These are phyloP conservation scores for Oleoguttula mirabilis DNA, from an alignment of 495 filamentous ascomycete genomes.

Conservation along the genomic window DNA sequence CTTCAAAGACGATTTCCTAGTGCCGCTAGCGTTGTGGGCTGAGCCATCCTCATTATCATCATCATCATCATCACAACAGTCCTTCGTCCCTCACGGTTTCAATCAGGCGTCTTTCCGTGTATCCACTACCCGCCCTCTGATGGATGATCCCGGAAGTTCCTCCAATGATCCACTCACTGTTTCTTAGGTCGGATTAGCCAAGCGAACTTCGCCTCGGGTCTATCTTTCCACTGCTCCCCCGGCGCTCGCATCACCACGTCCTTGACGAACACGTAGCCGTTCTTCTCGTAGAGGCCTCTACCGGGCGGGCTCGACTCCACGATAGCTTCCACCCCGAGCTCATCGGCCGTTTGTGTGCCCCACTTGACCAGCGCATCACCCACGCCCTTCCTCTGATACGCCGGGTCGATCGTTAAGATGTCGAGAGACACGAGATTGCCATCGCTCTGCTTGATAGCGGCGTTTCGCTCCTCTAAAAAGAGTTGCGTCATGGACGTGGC, in stretches of 20 bases:
- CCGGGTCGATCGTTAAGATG: constrained; percentile 15
- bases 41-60: too few species aligned
- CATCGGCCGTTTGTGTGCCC: constrained; percentile 35
- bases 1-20: too few species aligned
- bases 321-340: constrained; percentile 31
- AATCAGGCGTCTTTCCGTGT: too few species aligned
- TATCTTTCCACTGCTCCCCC: not conserved
- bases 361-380: constrained; percentile 29
- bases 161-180: too few species aligned
- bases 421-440: constrained; percentile 14
- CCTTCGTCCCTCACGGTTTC: too few species aligned
- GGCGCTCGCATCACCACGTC: constrained; percentile 1
- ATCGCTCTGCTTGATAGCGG: constrained; percentile 1
- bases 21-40: too few species aligned
- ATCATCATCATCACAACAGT: too few species aligned
- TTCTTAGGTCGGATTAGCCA: constrained; percentile 10
- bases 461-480: constrained; percentile 6
- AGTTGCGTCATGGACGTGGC: not conserved
- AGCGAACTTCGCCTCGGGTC: not conserved
- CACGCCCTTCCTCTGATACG: constrained; percentile 11
- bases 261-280: constrained; percentile 26
- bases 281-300: constrained; percentile 30
- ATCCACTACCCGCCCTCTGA: too few species aligned
- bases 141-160: too few species aligned
- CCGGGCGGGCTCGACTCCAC: constrained; percentile 35